Evolutionary conservation across 306 rosid species (phyloP).

Genomic region (Benincasa hispida): DNA sequence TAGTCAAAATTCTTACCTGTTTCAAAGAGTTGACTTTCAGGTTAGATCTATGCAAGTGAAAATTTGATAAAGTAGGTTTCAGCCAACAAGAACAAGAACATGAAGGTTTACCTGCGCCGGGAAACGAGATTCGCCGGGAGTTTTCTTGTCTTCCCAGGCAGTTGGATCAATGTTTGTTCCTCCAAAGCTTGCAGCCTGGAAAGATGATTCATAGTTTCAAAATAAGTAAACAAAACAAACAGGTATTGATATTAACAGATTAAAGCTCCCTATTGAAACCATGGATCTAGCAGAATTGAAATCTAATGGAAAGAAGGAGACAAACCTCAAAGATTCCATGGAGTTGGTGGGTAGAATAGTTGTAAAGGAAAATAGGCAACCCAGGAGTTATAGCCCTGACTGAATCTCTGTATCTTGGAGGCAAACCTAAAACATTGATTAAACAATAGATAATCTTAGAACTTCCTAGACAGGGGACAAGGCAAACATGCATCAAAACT

Average conservation of each 20-base stretch:
- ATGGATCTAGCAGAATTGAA: background rate
- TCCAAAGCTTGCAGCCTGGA: constrained; percentile 91
- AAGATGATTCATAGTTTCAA: background rate
- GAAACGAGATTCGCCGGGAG: constrained; percentile 80
- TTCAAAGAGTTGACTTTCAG: background rate
- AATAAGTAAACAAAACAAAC: background rate
- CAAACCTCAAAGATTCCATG: constrained; percentile 95
- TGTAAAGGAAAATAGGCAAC: constrained; percentile 89
- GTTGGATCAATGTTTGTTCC: constrained; percentile 86
- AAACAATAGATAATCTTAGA: background rate
- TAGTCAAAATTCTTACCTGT: constrained; percentile 65
- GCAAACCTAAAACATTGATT: constrained; percentile 43
- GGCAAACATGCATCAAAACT: background rate
- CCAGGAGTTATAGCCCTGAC: constrained; percentile 92
- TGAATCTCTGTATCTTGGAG: constrained; percentile 88
- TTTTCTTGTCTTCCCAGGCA: constrained; percentile 97
- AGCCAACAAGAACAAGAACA: background rate
- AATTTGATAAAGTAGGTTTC: background rate
- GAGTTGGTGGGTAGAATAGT: constrained; percentile 95
- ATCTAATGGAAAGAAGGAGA: background rate
- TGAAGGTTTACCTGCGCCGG: constrained; percentile 67
- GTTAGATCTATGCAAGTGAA: background rate
- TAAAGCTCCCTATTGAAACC: background rate
- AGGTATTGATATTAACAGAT: background rate
- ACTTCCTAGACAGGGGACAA: background rate